phyloP scores from a whole-genome alignment of 306 rosid genomes.

The Quercus agrifolia region DNA sequence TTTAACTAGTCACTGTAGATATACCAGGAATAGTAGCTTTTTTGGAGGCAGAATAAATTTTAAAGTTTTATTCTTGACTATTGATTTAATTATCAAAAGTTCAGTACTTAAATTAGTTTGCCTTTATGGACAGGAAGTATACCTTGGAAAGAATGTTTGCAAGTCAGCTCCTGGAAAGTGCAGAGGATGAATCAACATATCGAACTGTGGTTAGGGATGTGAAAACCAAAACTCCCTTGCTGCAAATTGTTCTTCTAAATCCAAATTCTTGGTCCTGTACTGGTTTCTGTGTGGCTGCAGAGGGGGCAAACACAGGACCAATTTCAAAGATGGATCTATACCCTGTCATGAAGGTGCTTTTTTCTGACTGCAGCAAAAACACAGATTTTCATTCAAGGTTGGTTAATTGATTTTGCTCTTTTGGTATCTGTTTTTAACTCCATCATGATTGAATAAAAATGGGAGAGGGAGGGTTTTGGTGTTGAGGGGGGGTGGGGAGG shows the following conservation, averaged over 20 bases:
- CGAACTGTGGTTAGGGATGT: constrained; percentile 79
- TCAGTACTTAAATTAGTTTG: constrained; percentile 7
- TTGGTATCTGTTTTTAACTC: not conserved
- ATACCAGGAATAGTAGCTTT: not conserved
- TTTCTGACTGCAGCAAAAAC: constrained; percentile 44
- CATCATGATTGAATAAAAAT: not conserved
- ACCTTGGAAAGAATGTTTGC: constrained; percentile 77
- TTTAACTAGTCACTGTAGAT: not conserved
- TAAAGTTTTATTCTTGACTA: constrained; percentile 14
- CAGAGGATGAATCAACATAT: constrained; percentile 75
- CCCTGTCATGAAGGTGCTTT: constrained; percentile 73
- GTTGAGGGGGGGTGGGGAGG: not conserved
- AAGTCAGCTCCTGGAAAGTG: constrained; percentile 66
- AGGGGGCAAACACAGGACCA: constrained; percentile 20
- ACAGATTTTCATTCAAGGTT: constrained; percentile 67
- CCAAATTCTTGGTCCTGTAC: constrained; percentile 70
- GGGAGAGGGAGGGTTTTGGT: no score
- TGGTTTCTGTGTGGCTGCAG: constrained; percentile 45
- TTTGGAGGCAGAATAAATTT: not conserved
- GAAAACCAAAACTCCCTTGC: constrained; percentile 49
- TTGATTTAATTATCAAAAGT: not conserved
- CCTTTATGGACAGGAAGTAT: constrained; percentile 51
- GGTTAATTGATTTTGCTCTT: constrained; percentile 13
- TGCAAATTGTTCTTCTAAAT: constrained; percentile 72
- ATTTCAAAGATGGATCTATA: constrained; percentile 46